Evolutionary conservation across 2,329 filamentous ascomycete species (phyloP).

Genomic region (Hawksworthiomyces lignivorus): DNA sequence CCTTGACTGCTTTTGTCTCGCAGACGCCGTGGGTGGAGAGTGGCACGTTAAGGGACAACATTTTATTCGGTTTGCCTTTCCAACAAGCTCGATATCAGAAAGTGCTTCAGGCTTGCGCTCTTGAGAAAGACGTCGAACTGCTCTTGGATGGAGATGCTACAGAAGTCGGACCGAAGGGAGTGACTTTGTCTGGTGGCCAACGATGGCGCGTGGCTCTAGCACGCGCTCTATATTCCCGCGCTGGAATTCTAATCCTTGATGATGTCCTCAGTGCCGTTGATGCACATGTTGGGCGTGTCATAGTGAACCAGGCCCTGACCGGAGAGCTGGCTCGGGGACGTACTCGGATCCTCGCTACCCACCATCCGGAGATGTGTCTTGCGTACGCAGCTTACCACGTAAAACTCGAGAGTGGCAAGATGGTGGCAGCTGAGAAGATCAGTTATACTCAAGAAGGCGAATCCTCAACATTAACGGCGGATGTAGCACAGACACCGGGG

Average conservation of each 20-base stretch:
- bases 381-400: constrained; percentile 24
- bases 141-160: constrained; percentile 36
- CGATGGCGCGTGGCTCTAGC: constrained; percentile 38
- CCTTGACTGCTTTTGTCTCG: constrained; percentile 35
- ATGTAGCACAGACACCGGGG: constrained; percentile 5
- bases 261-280: constrained; percentile 44
- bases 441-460: not conserved
- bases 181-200: constrained; percentile 37
- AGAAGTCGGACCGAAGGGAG: constrained; percentile 34
- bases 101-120: constrained; percentile 37
- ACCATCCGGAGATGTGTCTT: constrained; percentile 30
- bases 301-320: constrained; percentile 44
- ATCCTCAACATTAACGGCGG: not conserved
- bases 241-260: constrained; percentile 37
- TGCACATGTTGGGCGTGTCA: constrained; percentile 35
- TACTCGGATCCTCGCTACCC: constrained; percentile 58
- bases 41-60: constrained; percentile 36
- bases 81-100: constrained; percentile 33
- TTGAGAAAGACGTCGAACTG: constrained; percentile 35
- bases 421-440: constrained; percentile 18
- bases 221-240: constrained; percentile 36
- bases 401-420: constrained; percentile 20
- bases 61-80: constrained; percentile 34
- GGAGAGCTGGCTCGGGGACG: constrained; percentile 42
- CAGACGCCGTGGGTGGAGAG: constrained; percentile 42